Evolutionary conservation across 768 basidiomycete species (phyloP), one percentile per base, ranked within the genome.

Genomic region (Auriscalpium microsporum): DNA sequence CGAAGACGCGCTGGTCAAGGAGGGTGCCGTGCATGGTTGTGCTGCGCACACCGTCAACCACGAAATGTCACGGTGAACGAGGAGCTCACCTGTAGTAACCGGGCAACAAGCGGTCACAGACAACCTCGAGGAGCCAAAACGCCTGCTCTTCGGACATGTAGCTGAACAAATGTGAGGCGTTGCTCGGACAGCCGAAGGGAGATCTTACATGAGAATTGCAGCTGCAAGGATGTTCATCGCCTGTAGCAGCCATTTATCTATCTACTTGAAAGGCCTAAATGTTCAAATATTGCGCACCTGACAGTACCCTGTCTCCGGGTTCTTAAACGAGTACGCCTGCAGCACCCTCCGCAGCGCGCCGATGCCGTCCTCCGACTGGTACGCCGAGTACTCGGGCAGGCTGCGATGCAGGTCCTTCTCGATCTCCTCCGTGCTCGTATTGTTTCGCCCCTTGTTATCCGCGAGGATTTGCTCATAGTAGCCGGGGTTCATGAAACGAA

Each of bases 131-230:
- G 7, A 97, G 75, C 94, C 94, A 98, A 68, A 99, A 99, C 10
- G 94, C 86, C 68, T 98, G 95, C 63, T 98, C 96, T 70, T 99
- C 96, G 2, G 93, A 95, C 92, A 96, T 93, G 68, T 97, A 99
- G 58, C 94, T 98, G 62, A n/a, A 8, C 35, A 36, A 7, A 40
- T 13, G n/a, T 40, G 60, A 21, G 60, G 53, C 17, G 48, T 50
- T n/a, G 33, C 50, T 8, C 36, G 21, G 35, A 47, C 35, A 35
- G 23, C 50, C 16, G 33, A 33, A 45, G 33, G 10, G 45, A 21
- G 44, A 46, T 67, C 81, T 60, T 63, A 92, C 91, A 94, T 93
- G 51, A 95, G 75, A 64, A 95, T 86, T n/a, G 92, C 94, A 28
- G 95, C 94, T 0, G 90, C 90, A 45, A 98, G 80, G 49, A 99